Evolutionary conservation across 2,329 filamentous ascomycete species (phyloP).

Genomic region (Colletotrichum tabaci): DNA sequence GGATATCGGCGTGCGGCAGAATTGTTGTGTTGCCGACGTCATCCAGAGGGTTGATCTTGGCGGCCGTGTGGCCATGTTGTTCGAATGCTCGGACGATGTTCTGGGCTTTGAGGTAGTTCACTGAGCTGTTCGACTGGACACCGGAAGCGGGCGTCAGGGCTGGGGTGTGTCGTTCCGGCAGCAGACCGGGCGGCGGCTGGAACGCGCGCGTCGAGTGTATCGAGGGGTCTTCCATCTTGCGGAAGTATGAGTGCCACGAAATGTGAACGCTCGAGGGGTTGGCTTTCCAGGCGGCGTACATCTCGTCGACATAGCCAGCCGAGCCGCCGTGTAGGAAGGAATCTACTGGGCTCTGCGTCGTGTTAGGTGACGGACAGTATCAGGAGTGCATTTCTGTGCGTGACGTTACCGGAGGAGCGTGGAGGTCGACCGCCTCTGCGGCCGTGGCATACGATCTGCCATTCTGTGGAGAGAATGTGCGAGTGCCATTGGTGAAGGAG

Average conservation of each 20-base stretch:
- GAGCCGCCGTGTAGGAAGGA: constrained; percentile 97
- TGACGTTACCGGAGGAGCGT: background rate
- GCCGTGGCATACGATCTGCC: constrained; percentile 9
- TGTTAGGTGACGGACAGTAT: too few relatives aligned
- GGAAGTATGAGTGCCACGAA: constrained; percentile 99
- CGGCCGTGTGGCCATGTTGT: constrained; percentile 97
- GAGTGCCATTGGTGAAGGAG: background rate
- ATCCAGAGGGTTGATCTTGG: constrained; percentile 93
- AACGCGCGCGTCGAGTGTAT: constrained; percentile 98
- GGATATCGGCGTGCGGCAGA: constrained; percentile 80
- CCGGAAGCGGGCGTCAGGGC: constrained; percentile 77
- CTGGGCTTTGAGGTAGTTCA: constrained; percentile 97
- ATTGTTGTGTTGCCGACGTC: constrained; percentile 88
- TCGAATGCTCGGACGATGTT: constrained; percentile 97
- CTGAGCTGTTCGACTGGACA: constrained; percentile 80
- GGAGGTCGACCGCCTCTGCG: background rate
- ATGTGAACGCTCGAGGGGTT: constrained; percentile 94
- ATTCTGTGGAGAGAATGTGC: background rate
- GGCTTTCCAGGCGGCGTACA: constrained; percentile 97
- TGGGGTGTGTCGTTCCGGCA: constrained; percentile 83
- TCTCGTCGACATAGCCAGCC: constrained; percentile 99
- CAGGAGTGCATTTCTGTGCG: accelerated
- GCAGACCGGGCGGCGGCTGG: constrained; percentile 91
- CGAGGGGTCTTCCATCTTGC: constrained; percentile 97
- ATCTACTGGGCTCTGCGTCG: constrained; percentile 62